Evolutionary conservation across 73 alveolate species (phyloP).

Genomic region (Uronychia binucleata): DNA sequence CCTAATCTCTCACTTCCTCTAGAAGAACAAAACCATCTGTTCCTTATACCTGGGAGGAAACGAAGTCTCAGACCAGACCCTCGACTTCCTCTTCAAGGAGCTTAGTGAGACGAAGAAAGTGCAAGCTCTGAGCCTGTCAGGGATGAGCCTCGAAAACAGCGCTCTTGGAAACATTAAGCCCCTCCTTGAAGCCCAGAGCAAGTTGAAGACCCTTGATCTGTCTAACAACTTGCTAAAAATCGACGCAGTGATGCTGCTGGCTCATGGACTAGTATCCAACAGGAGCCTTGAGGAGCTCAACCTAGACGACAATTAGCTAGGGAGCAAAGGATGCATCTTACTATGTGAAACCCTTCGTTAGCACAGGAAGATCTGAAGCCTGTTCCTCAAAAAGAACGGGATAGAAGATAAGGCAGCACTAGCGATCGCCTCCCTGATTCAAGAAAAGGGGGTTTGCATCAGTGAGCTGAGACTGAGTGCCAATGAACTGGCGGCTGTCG

Average conservation of each 20-base stretch:
- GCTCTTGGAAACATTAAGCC: background rate
- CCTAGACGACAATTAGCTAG: background rate
- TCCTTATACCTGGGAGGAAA: background rate
- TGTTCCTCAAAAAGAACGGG: too few relatives aligned
- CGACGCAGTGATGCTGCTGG: background rate
- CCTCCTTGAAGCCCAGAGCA: background rate
- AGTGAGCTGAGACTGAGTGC: background rate
- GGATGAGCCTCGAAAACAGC: background rate
- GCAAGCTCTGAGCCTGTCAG: background rate
- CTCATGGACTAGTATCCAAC: background rate
- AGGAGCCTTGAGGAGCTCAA: background rate
- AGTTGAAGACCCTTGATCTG: background rate
- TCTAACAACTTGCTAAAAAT: background rate
- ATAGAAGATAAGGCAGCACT: background rate
- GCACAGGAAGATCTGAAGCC: background rate
- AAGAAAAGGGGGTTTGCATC: background rate
- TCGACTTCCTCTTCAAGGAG: background rate
- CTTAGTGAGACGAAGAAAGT: background rate
- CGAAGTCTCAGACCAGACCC: background rate
- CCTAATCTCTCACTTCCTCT: background rate
- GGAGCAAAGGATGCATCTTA: background rate
- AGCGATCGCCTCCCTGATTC: background rate
- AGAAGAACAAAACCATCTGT: background rate
- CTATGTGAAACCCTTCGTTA: background rate
- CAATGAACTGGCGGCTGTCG: background rate